phyloP scores from a whole-genome alignment of 2,329 filamentous ascomycete species.

The Boeremia exigua region DNA sequence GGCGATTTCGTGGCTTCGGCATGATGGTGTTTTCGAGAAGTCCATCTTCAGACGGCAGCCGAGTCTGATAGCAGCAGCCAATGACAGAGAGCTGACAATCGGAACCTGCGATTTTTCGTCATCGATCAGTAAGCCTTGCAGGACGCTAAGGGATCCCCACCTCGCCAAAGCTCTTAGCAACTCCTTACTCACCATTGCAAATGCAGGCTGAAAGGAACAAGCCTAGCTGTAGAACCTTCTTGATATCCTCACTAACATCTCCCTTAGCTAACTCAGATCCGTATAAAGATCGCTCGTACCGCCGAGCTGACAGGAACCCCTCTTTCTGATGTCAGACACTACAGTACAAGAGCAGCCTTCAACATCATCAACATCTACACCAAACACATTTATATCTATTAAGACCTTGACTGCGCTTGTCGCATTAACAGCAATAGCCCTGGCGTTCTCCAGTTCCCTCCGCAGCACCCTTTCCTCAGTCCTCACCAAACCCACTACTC shows the following conservation, averaged over 20 bases:
- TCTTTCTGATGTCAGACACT: slow-evolving; percentile 40
- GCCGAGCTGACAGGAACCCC: slow-evolving; percentile 12
- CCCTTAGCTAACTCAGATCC: slow-evolving; percentile 15
- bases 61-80: slow-evolving; percentile 18
- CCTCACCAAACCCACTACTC: slow-evolving; percentile 38
- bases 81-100: slow-evolving; percentile 27
- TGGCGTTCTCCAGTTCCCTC: slow-evolving; percentile 54
- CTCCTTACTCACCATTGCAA: slow-evolving; percentile 46
- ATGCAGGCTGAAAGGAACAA: slow-evolving; percentile 28
- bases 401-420: slow-evolving; percentile 40
- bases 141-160: slow-evolving; percentile 14
- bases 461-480: slow-evolving; percentile 46
- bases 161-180: slow-evolving; percentile 21
- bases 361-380: slow-evolving; percentile 8
- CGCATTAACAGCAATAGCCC: slow-evolving; percentile 50
- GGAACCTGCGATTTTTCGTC: slow-evolving; percentile 30
- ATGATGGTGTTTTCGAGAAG: slow-evolving; percentile 7
- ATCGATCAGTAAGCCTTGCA: slow-evolving; percentile 40
- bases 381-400: slow-evolving; percentile 26
- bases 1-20: slow-evolving; percentile 6
- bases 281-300: slow-evolving; percentile 35
- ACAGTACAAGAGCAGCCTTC: slow-evolving; percentile 24
- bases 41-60: slow-evolving; percentile 1
- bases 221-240: slow-evolving; percentile 30
- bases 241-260: slow-evolving; percentile 30